Evolutionary conservation across 352 stramenopile species (phyloP), one percentile per base, ranked within the genome.

Genomic region (Thalassiosira mediterranea): DNA sequence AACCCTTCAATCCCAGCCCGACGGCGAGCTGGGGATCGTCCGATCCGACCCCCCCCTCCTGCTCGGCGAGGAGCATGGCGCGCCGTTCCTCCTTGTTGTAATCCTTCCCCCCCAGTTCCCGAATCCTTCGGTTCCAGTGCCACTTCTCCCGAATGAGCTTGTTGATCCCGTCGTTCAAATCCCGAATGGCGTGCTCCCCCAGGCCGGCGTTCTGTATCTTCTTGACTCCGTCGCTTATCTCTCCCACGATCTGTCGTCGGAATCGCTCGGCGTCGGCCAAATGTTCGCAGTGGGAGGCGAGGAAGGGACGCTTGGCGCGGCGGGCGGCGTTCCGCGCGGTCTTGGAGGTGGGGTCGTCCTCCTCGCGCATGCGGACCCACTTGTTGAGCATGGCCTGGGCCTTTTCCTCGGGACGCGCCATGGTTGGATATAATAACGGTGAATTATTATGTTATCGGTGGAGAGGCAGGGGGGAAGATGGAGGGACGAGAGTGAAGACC

Each of bases 111-210:
- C 96, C 95, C 13, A 99, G 85, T 68, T 91, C 81, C 46, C 81
- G 79, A 28, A 91, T 89, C 0, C 88, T 69, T 40, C 83, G 78
- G 79, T 93, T 93, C 88, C 88, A 93, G 64, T 93, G 88, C 93
- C 86, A 79, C 92, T 93, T 98, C 85, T 98, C 96, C 37, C 95
- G 81, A 40, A 99, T 93, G 77, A 97, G 94, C 75, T 97, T 98
- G 88, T 99, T 99, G 84, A 99, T 99, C 76, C 97, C 87, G 87
- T 99, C 97, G 83, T 99, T 99, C 47, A 99, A 81, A 83, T 99
- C 97, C 21, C 97, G 93, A 68, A 99, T 96, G 42, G 95, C 91
- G 79, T 98, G 95, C 81, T 99, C 96, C 7, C 95, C 95, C 8
- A 98, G 89, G 2, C 94, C 96, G 3, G 94, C 91, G 84, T 99